A percentile compares a stretch with the other conserved stretches of the same genome.
phyloP scores from a whole-genome alignment of 192 early-diverging fungal genomes.

The Dispira parvispora region DNA sequence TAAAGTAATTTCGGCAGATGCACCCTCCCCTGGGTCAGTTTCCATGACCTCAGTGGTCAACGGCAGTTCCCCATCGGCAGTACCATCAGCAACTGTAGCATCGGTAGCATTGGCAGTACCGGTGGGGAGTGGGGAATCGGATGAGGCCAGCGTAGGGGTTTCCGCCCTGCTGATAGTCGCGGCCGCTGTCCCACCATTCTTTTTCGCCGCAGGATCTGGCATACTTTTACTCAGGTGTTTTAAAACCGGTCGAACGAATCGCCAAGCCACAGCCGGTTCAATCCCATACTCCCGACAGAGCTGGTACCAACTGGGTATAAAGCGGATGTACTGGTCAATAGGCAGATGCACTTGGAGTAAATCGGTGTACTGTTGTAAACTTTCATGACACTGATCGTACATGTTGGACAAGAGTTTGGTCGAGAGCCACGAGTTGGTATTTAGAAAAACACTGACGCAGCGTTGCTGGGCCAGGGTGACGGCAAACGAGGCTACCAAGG shows the following conservation, averaged over 20 bases:
- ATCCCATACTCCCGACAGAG: slow-evolving; percentile 39
- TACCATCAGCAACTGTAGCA: background rate
- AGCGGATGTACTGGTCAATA: slow-evolving; percentile 21
- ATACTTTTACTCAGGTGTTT: slow-evolving; percentile 14
- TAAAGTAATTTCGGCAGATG: background rate
- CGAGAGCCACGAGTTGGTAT: background rate
- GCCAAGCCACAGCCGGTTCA: slow-evolving; percentile 43
- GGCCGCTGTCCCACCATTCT: background rate
- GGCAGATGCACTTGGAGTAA: slow-evolving; percentile 36
- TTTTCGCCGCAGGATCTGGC: background rate
- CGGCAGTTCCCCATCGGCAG: background rate
- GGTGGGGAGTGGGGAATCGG: background rate
- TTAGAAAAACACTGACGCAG: slow-evolving; percentile 28
- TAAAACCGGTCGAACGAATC: slow-evolving; percentile 41
- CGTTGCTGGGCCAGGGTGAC: slow-evolving; percentile 44
- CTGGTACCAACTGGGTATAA: slow-evolving; percentile 29
- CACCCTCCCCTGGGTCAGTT: background rate
- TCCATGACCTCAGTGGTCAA: background rate
- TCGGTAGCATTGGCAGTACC: background rate
- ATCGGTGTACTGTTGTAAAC: slow-evolving; percentile 45
- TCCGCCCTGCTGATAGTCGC: no score
- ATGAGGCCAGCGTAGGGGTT: no score
- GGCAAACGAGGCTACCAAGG: slow-evolving; percentile 21
- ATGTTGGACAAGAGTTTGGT: slow-evolving; percentile 39
- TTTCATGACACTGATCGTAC: slow-evolving; percentile 41